phyloP scores from a whole-genome alignment of 2,329 filamentous ascomycete species.

The Elsinoe perseae region DNA sequence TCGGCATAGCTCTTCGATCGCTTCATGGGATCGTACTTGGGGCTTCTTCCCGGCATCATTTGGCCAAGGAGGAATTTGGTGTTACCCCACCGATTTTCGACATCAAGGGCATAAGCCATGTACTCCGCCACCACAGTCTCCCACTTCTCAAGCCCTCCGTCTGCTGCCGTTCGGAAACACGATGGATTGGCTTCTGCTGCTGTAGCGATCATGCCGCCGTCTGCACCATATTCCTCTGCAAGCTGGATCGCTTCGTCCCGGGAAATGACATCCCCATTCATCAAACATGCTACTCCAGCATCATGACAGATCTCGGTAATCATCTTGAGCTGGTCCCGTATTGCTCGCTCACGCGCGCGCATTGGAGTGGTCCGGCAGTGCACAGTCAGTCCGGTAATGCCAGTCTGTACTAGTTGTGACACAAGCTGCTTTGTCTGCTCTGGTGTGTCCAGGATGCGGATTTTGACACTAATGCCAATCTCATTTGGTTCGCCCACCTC shows the following conservation, averaged over 20 bases:
- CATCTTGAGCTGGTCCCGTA: conserved; percentile 79
- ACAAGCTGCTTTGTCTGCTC: conserved; percentile 73
- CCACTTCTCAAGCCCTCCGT: conserved; percentile 69
- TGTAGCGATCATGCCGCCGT: conserved; percentile 96
- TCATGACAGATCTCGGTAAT: conserved; percentile 71
- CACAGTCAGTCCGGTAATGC: conserved; percentile 84
- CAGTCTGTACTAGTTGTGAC: conserved; percentile 68
- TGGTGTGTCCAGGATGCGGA: conserved; percentile 71
- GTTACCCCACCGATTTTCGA: conserved; percentile 83
- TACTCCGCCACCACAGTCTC: conserved; percentile 69
- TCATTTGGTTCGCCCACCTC: conserved; percentile 69
- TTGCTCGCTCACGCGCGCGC: conserved; percentile 80
- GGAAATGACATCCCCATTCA: conserved; percentile 85
- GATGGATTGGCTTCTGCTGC: conserved; percentile 86
- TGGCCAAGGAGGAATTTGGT: conserved; percentile 86
- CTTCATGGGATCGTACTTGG: conserved; percentile 54
- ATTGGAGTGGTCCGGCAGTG: conserved; percentile 96
- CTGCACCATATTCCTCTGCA: conserved; percentile 70
- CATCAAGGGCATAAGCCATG: conserved; percentile 61
- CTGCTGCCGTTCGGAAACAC: conserved; percentile 63
- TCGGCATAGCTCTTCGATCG: conserved; percentile 63
- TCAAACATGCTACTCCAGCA: conserved; percentile 81
- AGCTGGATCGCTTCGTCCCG: conserved; percentile 65
- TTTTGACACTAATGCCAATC: conserved; percentile 96
- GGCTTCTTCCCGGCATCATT: conserved; percentile 72